Base-by-base conservation (phyloP, 208 protist genomes). In the Trypanosoma melophagium region DNA sequence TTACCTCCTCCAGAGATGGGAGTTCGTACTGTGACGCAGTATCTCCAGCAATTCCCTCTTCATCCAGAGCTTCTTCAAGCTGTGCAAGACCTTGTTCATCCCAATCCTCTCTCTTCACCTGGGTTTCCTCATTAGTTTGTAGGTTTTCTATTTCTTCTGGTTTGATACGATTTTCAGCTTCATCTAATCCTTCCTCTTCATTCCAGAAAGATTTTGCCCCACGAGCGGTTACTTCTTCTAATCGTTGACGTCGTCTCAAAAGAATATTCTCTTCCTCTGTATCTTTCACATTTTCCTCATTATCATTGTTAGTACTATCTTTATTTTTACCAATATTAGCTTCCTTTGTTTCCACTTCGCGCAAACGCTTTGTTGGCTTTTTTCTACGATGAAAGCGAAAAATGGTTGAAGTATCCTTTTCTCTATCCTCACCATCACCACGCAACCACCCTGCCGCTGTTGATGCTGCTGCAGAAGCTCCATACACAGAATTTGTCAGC, bases 1-100 rank as follows among this genome's bases (percentile, higher is more conserved):
- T 93, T 16, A 96, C 76, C 66, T 93, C 87, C 68, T 96, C 90
- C 41, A 96, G 66, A 19, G 81, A 87, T 17, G 90, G 90, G 10
- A 92, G 74, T 69, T 80, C 83, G 57, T 82, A 77, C 16, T 74
- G 64, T 22, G 77, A 65, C 3, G 62, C 51, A 38, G 28, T 45
- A 10, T 59, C 56, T 17, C 31, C 69, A 16, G 77, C 66, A 49
- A 68, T 67, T 28, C 21, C 51, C 2, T 57, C 42, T 25, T 55
- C 42, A 28, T 19, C 38, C 12, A 53, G 54, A 72, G 28, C 81
- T 3, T 57, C 60, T 60, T 92, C 85, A 45, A 89, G 75, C 57
- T 86, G 81, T 3, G 19, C 74, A n/a, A 91, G 58, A 64, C 86
- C 81, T 7, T 74, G 47, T 12, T 90, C 87, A 12, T 49, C 54